A percentile compares a stretch with the other conserved stretches of the same genome.
phyloP scores from a whole-genome alignment of 805 yeast genomes.

The Saturnispora ahearnii region DNA sequence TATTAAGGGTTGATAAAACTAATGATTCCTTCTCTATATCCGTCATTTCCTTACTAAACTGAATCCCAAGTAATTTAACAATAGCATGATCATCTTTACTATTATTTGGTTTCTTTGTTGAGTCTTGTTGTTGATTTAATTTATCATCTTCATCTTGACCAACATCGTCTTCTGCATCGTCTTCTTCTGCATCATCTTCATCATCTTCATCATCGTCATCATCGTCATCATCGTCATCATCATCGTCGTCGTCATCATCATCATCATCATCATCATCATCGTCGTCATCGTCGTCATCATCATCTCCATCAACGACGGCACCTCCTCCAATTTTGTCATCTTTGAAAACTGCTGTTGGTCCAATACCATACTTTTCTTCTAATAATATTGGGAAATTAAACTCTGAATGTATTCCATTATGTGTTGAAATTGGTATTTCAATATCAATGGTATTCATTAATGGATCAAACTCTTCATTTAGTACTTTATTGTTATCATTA shows the following conservation, averaged over 20 bases:
- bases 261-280: constrained; percentile 16
- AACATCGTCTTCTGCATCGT: not conserved
- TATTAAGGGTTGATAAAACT: constrained; percentile 25
- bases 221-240: constrained; percentile 29
- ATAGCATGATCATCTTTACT: constrained; percentile 27
- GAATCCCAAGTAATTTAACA: constrained; percentile 21
- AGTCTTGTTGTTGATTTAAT: no score
- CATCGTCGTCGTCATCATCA: constrained; percentile 24
- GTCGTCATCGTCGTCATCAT: constrained; percentile 27
- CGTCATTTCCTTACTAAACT: constrained; percentile 26
- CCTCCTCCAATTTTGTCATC: constrained; percentile 17
- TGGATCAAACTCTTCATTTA: constrained; percentile 1
- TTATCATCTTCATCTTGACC: not conserved
- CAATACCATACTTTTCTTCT: constrained; percentile 75
- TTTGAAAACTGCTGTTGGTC: constrained; percentile 52
- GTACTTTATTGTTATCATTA: not conserved
- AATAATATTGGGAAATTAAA: constrained; percentile 66
- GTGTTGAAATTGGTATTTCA: constrained; percentile 27
- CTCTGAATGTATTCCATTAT: constrained; percentile 53
- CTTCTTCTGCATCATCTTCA: constrained; percentile 25
- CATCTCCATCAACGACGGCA: constrained; percentile 37
- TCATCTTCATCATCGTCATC: constrained; percentile 34
- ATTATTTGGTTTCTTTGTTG: not conserved
- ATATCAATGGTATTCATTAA: constrained; percentile 2
- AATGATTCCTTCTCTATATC: constrained; percentile 27